Evolutionary conservation across 768 basidiomycete species (phyloP).

Genomic region (Leccinum longicurvipes): DNA sequence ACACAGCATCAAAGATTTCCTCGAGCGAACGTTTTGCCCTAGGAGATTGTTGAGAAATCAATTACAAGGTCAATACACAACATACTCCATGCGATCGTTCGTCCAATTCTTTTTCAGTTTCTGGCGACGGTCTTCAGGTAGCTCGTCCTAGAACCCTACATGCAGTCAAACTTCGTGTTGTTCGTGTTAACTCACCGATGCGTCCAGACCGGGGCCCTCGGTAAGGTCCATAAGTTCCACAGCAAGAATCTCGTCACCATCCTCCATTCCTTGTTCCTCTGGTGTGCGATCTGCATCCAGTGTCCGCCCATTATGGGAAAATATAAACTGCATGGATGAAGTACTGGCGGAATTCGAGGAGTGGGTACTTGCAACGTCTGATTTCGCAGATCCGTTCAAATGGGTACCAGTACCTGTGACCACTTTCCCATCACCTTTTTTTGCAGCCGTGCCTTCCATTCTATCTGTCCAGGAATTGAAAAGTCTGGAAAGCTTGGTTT

Average conservation of each 20-base stretch:
- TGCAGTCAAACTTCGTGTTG: background rate
- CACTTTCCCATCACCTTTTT: slow-evolving; percentile 40
- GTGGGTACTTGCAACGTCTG: slow-evolving; percentile 47
- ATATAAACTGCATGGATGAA: slow-evolving; percentile 72
- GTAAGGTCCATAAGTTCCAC: slow-evolving; percentile 91
- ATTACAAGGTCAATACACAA: slow-evolving; percentile 6
- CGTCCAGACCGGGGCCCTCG: slow-evolving; percentile 57
- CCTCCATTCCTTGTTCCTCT: slow-evolving; percentile 84
- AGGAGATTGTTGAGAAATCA: background rate
- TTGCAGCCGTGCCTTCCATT: slow-evolving; percentile 64
- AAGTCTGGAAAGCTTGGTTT: slow-evolving; percentile 78
- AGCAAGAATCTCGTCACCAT: slow-evolving; percentile 84
- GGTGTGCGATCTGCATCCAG: slow-evolving; percentile 82
- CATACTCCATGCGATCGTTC: slow-evolving; percentile 71
- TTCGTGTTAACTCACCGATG: slow-evolving; percentile 47
- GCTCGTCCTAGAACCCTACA: slow-evolving; percentile 49
- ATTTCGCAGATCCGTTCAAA: slow-evolving; percentile 50
- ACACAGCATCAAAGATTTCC: slow-evolving; percentile 86
- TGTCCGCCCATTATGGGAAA: slow-evolving; percentile 77
- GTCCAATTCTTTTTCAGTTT: slow-evolving; percentile 81
- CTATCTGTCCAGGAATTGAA: slow-evolving; percentile 88
- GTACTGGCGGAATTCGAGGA: slow-evolving; percentile 37
- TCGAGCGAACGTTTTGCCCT: slow-evolving; percentile 76
- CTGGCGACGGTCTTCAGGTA: slow-evolving; percentile 61
- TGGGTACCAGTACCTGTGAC: slow-evolving; percentile 24